phyloP scores from a whole-genome alignment of 495 filamentous ascomycete genomes.

The Pseudomonodictys pantanalensis region DNA sequence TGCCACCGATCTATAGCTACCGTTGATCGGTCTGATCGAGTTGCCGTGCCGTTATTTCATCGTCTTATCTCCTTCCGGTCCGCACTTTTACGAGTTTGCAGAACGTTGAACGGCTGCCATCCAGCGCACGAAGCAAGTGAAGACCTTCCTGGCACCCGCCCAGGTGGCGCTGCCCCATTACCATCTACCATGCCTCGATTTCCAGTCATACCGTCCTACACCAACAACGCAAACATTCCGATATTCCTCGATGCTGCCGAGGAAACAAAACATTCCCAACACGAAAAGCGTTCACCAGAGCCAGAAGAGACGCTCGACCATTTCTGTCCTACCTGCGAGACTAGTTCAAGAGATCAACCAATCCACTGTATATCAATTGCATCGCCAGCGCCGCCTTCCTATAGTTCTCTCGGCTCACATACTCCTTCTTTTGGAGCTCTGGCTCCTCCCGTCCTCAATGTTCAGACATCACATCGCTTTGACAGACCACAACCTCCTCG shows the following conservation, averaged over 20 bases:
- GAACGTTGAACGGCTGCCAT: background rate
- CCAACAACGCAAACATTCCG: background rate
- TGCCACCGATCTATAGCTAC: background rate
- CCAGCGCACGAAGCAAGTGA: background rate
- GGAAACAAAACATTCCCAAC: background rate
- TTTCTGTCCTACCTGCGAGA: background rate
- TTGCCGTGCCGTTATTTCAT: background rate
- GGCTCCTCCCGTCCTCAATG: background rate
- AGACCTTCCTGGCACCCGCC: too few species aligned
- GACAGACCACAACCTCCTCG: background rate
- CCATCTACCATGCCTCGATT: background rate
- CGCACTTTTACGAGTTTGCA: background rate
- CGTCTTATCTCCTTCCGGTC: background rate
- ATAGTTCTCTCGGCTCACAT: background rate
- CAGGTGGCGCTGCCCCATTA: background rate
- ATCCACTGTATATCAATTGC: conserved; percentile 9
- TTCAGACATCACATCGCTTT: conserved; percentile 2
- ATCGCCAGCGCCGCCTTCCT: conserved; percentile 6
- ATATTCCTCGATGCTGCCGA: background rate
- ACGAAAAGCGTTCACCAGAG: background rate
- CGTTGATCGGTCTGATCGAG: background rate
- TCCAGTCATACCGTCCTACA: background rate
- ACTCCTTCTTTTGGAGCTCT: background rate
- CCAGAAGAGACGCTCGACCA: background rate
- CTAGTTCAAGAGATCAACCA: conserved; percentile 5